These are phyloP conservation scores for Mycena citricolor DNA, from an alignment of 1,284 basidiomycete species.

Conservation along the genomic window DNA sequence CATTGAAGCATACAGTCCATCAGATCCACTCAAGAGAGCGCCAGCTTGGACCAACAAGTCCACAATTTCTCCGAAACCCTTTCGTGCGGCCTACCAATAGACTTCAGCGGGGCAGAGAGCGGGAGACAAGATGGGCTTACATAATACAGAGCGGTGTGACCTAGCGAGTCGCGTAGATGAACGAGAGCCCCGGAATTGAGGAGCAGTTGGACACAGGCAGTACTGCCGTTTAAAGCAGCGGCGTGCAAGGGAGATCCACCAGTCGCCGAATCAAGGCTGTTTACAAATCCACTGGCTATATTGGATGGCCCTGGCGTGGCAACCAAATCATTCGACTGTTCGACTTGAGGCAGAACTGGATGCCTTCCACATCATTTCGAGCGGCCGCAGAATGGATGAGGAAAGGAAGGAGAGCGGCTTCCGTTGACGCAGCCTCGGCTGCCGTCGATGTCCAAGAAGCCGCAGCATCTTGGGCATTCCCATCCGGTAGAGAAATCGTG, in stretches of 20 bases:
- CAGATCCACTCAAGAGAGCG: constrained; percentile 69
- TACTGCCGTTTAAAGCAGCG: constrained; percentile 71
- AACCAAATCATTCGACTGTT: constrained; percentile 21
- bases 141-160: constrained; percentile 83
- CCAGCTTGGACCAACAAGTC: constrained; percentile 72
- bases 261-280: constrained; percentile 65
- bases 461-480: constrained; percentile 47
- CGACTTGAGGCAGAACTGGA: constrained; percentile 56
- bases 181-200: constrained; percentile 84
- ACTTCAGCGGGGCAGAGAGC: constrained; percentile 1
- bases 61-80: constrained; percentile 62
- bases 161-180: constrained; percentile 74
- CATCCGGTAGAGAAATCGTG: constrained; percentile 41
- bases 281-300: constrained; percentile 65
- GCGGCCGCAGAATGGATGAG: constrained; percentile 77
- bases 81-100: constrained; percentile 59
- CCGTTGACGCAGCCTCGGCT: constrained; percentile 65
- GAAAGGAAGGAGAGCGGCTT: constrained; percentile 70
- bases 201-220: constrained; percentile 55
- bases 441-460: constrained; percentile 79
- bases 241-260: constrained; percentile 80
- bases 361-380: constrained; percentile 59
- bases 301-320: constrained; percentile 33
- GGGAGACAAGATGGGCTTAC: constrained; percentile 38
- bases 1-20: constrained; percentile 56